Evolutionary conservation across 495 filamentous ascomycete genomes (phyloP), one percentile per base, ranked within the genome.

Genomic region (Rostrohypoxylon terebratum): DNA sequence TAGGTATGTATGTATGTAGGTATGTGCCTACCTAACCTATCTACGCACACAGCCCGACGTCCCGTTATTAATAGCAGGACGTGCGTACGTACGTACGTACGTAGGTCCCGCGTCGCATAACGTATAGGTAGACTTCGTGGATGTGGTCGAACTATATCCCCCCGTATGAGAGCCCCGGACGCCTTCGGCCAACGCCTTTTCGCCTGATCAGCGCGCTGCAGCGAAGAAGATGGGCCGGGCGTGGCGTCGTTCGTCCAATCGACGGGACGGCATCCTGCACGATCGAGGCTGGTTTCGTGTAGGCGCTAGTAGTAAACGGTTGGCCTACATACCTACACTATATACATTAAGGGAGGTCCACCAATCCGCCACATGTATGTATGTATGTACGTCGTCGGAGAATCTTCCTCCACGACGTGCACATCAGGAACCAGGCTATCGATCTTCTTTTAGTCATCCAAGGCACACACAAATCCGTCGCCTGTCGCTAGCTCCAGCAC

Each of bases 31-130:
- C 34, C 34, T 38, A 11, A 38, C 34, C 34, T 38, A 11, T 38
- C 8, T 38, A 38, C 6, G 34, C 36, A 31, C 14, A 31, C 48
- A 8, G 20, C 48, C 23, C 11, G 48, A 21, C 48, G 8, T 54
- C 11, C 31, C 50, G 21, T 54, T 54, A 54, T 54, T 54, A 33
- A 54, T 54, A 28, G n/a, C n/a, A n/a, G 50, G 11, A 54, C 28
- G 28, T 28, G 28, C 28, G 28, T 28, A 5, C 28, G 28, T 28
- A 5, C n/a, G n/a, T n/a, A 54, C 28, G 28, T 28, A 5, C 28
- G 28, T 28, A 5, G 3, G 28, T 28, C 3, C 28, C 28, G 28
- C 3, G 28, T 28, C 28, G 28, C 28, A 28, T 28, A 28, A 28
- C 28, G 28, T 28, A 28, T 28, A 28, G 28, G 28, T 16, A 48